phyloP scores from a whole-genome alignment of 2,329 filamentous ascomycete species.

The Aspergillus glaucus region DNA sequence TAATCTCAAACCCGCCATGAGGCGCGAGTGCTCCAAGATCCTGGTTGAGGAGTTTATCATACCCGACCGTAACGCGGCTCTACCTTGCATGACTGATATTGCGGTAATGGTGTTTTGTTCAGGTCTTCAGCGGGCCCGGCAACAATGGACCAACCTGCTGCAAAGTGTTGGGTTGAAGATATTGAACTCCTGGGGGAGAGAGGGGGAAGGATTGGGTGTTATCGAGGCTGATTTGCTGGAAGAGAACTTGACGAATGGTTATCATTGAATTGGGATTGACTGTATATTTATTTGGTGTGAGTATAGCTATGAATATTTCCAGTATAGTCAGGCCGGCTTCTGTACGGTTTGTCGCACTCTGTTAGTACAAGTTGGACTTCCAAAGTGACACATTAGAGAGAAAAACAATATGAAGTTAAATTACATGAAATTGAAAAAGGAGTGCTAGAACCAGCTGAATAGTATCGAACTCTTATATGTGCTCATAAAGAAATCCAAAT shows the following conservation, averaged over 20 bases:
- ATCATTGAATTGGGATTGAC: neutral
- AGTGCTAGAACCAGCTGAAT: no score
- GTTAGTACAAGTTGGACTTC: no score
- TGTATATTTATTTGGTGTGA: neutral
- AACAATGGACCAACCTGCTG: conserved; percentile 13
- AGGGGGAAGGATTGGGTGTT: conserved; percentile 14
- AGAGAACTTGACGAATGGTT: neutral
- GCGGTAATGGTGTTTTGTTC: conserved; percentile 22
- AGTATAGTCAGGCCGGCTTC: no score
- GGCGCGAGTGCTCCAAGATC: conserved; percentile 17
- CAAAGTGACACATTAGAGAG: no score
- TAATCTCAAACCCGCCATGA: conserved; percentile 17
- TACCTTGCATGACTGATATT: conserved; percentile 18
- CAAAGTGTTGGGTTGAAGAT: conserved; percentile 11
- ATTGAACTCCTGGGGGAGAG: conserved; percentile 11
- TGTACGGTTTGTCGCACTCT: no score
- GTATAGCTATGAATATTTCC: no score
- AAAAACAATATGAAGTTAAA: no score
- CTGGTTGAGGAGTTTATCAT: conserved; percentile 22
- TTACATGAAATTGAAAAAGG: no score
- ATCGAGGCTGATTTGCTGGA: conserved; percentile 10
- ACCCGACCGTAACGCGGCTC: conserved; percentile 15
- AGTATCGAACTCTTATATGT: no score
- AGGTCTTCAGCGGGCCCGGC: conserved; percentile 16
- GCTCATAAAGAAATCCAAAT: no score